Conservation (phyloP, 768 basidiomycete genomes). For the Boletus eberwhitei region DNA sequence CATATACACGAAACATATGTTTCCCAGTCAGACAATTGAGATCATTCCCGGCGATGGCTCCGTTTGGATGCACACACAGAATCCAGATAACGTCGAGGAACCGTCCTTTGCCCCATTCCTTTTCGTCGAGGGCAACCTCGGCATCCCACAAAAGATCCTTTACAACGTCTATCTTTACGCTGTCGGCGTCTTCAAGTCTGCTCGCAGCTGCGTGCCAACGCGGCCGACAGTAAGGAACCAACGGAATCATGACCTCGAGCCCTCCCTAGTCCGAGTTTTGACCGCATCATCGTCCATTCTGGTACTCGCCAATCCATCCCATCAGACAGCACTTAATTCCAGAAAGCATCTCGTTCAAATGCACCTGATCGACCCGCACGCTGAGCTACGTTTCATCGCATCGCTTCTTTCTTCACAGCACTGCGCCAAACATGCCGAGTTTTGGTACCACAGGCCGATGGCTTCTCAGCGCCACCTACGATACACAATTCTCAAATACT, state of each 20-base stretch:
- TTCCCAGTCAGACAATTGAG: constrained; percentile 45
- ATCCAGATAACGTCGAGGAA: constrained; percentile 16
- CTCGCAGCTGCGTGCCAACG: constrained; percentile 12
- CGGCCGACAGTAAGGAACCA: not conserved
- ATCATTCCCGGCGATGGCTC: constrained; percentile 56
- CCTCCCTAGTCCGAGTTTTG: constrained; percentile 16
- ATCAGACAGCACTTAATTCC: constrained; percentile 63
- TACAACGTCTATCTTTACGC: constrained; percentile 50
- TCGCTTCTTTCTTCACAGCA: constrained; percentile 51
- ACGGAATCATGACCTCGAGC: constrained; percentile 1
- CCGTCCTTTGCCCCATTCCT: constrained; percentile 46
- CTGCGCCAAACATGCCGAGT: constrained; percentile 59
- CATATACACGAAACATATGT: not conserved
- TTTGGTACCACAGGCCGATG: constrained; percentile 74
- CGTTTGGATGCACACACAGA: constrained; percentile 37
- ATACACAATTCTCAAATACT: constrained; percentile 1
- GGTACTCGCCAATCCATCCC: constrained; percentile 64
- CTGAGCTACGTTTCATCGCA: constrained; percentile 47
- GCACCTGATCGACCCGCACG: constrained; percentile 34
- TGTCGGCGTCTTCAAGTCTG: constrained; percentile 32
- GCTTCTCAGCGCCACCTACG: constrained; percentile 44
- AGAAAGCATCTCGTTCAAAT: constrained; percentile 51
- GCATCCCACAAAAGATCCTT: constrained; percentile 58
- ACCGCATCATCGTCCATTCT: constrained; percentile 44
- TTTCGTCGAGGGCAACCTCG: constrained; percentile 55